Conservation (phyloP, 345 rosid species). For the Psidium friedrichsthalianum region DNA sequence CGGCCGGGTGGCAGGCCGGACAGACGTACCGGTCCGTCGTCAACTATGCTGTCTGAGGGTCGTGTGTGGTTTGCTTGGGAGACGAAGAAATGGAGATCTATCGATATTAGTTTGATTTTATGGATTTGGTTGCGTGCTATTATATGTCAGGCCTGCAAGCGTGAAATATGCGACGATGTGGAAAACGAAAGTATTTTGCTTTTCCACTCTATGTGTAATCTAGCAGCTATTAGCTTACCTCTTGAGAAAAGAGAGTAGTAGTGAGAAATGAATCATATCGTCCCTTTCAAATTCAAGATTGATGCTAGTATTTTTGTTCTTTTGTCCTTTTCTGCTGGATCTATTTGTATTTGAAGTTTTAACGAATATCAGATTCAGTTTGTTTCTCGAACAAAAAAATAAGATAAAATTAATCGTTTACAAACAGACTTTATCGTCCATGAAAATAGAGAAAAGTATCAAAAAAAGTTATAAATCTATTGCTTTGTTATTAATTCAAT, state of each 20-base stretch:
- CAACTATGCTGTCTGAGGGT: slow-evolving; percentile 10
- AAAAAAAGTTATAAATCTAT: too few relatives aligned
- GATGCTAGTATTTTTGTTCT: neutral
- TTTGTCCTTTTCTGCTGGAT: neutral
- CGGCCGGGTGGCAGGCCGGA: slow-evolving; percentile 48
- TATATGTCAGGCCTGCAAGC: too few relatives aligned
- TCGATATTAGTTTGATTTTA: too few relatives aligned
- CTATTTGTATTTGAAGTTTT: neutral
- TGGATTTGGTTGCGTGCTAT: too few relatives aligned
- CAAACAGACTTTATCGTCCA: too few relatives aligned
- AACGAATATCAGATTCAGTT: too few relatives aligned
- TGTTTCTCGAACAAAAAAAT: too few relatives aligned
- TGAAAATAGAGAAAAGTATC: too few relatives aligned
- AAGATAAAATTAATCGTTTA: too few relatives aligned
- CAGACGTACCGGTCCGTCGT: slow-evolving; percentile 36
- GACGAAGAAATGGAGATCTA: too few relatives aligned
- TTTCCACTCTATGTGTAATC: neutral
- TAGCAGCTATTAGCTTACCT: neutral
- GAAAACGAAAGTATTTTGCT: neutral
- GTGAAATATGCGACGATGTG: neutral
- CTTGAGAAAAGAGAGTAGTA: neutral
- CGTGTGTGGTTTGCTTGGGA: neutral
- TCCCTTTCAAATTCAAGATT: neutral
- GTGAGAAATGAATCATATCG: neutral
- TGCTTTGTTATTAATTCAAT: too few relatives aligned